phyloP scores from a whole-genome alignment of 192 early-diverging fungal genomes.

The Coemansia sp. region DNA sequence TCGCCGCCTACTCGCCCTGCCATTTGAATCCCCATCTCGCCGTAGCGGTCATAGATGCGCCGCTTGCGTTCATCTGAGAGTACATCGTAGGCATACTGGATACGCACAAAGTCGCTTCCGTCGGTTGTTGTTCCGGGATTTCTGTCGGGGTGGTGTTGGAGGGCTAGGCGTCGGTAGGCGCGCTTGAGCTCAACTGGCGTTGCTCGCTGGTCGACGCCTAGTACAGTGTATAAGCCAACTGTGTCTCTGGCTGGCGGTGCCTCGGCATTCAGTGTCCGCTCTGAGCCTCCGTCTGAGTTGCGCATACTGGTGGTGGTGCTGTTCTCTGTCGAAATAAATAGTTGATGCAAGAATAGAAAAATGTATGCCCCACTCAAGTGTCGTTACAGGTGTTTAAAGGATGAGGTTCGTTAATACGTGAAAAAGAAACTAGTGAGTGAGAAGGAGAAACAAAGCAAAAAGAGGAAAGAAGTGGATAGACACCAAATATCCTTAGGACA shows the following conservation, averaged over 20 bases:
- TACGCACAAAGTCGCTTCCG: constrained; percentile 76
- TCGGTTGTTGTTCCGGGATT: constrained; percentile 66
- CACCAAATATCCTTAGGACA: neutral
- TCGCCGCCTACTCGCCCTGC: constrained; percentile 68
- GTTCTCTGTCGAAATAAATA: neutral
- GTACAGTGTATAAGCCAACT: constrained; percentile 83
- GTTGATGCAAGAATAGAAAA: neutral
- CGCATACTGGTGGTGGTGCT: constrained; percentile 14
- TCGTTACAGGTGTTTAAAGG: neutral
- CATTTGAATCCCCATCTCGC: constrained; percentile 77
- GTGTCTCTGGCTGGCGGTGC: constrained; percentile 26
- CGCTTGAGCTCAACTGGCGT: constrained; percentile 76
- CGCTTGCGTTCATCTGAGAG: constrained; percentile 78
- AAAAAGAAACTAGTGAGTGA: neutral
- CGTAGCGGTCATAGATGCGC: constrained; percentile 88
- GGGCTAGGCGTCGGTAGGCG: constrained; percentile 77
- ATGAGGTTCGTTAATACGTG: neutral
- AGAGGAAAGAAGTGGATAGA: neutral
- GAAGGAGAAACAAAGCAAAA: neutral
- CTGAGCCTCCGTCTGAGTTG: constrained; percentile 28
- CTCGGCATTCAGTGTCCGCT: constrained; percentile 26
- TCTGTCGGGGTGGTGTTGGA: constrained; percentile 93
- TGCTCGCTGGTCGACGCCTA: constrained; percentile 72
- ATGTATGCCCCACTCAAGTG: neutral
- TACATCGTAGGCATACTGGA: constrained; percentile 84